Conservation (phyloP, 2,329 filamentous ascomycete genomes). For the Thelonectria rubi region DNA sequence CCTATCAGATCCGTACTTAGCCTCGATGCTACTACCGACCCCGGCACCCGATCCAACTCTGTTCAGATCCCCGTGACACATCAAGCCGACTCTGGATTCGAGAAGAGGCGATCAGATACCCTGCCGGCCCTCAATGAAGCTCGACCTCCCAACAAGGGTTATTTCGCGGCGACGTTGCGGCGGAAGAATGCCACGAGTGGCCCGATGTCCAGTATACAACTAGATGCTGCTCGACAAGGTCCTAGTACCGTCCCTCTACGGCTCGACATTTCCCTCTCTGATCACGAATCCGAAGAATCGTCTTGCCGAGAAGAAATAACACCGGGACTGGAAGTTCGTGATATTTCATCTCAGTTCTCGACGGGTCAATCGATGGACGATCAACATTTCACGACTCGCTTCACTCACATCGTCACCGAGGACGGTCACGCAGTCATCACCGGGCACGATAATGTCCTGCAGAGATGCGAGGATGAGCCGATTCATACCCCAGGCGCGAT, state of each 20-base stretch:
- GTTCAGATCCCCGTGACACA: constrained; percentile 43
- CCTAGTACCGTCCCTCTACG: constrained; percentile 46
- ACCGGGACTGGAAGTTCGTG: neutral
- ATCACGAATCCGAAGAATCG: constrained; percentile 46
- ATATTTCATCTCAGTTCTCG: constrained; percentile 29
- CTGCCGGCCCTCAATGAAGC: constrained; percentile 36
- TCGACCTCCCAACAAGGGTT: constrained; percentile 32
- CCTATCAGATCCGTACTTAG: constrained; percentile 84
- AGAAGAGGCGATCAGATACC: constrained; percentile 42
- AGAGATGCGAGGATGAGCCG: constrained; percentile 89
- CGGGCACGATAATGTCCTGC: constrained; percentile 75
- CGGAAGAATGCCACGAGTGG: constrained; percentile 50
- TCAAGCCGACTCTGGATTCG: constrained; percentile 43
- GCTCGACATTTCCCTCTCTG: constrained; percentile 46
- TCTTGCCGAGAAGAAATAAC: constrained; percentile 17
- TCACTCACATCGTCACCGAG: constrained; percentile 79
- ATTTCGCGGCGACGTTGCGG: constrained; percentile 32
- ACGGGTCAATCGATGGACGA: constrained; percentile 39
- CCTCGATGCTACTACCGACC: constrained; percentile 64
- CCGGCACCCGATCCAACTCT: constrained; percentile 44
- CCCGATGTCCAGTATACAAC: constrained; percentile 56
- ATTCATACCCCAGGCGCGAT: constrained; percentile 87
- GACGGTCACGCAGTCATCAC: constrained; percentile 86
- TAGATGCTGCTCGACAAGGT: constrained; percentile 54
- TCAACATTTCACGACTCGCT: constrained; percentile 74